Evolutionary conservation across 108 stramenopile genomes (phyloP), one percentile per base, ranked within the genome.

Genomic region (Fistulifera pelliculosa): DNA sequence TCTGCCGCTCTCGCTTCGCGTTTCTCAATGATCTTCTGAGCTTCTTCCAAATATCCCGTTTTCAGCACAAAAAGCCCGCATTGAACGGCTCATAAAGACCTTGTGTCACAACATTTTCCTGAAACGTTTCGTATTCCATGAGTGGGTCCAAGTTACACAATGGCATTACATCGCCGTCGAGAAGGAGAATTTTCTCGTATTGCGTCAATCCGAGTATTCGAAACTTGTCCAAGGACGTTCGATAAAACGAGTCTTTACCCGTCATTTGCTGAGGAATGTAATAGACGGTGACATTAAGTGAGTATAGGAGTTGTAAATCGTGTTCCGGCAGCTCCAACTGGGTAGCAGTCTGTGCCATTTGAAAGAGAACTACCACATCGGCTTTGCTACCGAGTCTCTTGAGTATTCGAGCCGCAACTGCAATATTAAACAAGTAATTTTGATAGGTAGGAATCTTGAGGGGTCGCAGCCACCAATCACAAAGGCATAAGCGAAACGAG

Each of bases 81-180:
- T 68, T 54, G 22, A 63, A 18, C 16, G 77, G 73, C 54, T 74
- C 77, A 7, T 45, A 43, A 17, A 47, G 48, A 35, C 60, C 55
- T 2, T 69, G 65, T 15, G 64, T 27, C 1, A 74, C 61, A 8
- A 79, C 39, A 53, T 74, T 79, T n/a, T 38, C 40, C 25, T 60
- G 27, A 4, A 70, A 54, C 8, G 17, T 42, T 53, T 25, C 69
- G 8, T 23, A 2, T 1, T 59, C 25, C 31, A 74, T 69, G 26
- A 65, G 24, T 21, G 60, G 60, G 40, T 74, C 73, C 58, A 74
- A 27, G 45, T 68, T 70, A 45, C 28, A 27, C n/a, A 69, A 27
- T 16, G 73, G 68, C 18, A 72, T 23, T 12, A 68, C 50, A 58
- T 79, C 77, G 13, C 68, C 65, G 41, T 79, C 77, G 52, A 79